Base-by-base conservation (phyloP, 108 stramenopile species). In the Cyclostephanos invisitatus region DNA sequence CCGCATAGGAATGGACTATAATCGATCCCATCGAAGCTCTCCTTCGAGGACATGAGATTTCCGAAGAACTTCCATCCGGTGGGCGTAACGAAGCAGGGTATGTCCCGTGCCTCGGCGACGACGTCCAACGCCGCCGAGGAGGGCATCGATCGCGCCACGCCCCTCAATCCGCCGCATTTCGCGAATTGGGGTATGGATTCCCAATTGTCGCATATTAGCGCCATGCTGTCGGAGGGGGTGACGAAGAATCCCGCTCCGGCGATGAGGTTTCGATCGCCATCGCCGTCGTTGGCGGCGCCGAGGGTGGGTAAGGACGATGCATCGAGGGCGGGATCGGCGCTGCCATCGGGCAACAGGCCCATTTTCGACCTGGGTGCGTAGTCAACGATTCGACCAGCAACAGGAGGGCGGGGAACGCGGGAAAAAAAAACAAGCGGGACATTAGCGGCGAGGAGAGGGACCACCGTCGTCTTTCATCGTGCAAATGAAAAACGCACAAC, bases 31-130 rank as follows among this genome's bases (percentile, higher is more conserved):
- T 73, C 86, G 64, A 94, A 95, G 61, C 89, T 85, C 65, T 92
- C 97, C 69, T 95, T 95, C 36, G 94, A 95, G 67, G 95, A 93
- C 99, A 99, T 99, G 22, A 98, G 76, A 77, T 99, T 99, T 14
- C 98, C 98, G 81, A 99, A 99, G 84, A 96, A 99, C 82, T 99
- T 99, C 99, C 99, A 99, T 29, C 99, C 99, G 46, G 99, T 99
- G 10, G 99, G 99, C 6, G 96, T 97, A 22, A 93, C 95, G 82
- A 99, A 99, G 60, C 74, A 86, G 9, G 90, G 91, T 70, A 98
- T 92, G 63, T 71, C 84, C 42, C 84, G 82, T 12, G 91, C 85
- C 50, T 89, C 68, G 0, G 94, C 94, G 27, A 99, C 99, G 32
- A 94, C 94, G 78, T 99, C 99, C 60, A 98, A 85, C 6, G 99